Evolutionary conservation across 2,329 filamentous ascomycete species (phyloP), one percentile per base, ranked within the genome.

Genomic region (Knufia petricola): DNA sequence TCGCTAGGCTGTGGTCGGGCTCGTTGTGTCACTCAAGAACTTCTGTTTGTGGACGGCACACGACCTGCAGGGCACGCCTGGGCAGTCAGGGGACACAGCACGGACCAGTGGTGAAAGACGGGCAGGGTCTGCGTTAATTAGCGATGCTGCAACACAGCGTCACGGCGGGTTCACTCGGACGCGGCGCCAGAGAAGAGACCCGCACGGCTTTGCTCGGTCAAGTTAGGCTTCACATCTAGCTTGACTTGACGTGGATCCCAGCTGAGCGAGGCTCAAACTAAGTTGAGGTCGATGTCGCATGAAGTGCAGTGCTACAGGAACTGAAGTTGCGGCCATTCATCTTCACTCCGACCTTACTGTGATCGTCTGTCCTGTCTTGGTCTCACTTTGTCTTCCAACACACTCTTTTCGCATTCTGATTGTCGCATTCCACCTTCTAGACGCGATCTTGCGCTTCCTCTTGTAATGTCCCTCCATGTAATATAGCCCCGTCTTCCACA

Each of bases 321-420:
- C n/a, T n/a, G n/a, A n/a, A n/a, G n/a, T n/a, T 28, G 6, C 26
- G 12, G 26, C 26, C 26, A 28, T 28, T 28, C 21, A 21, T 21
- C 19, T 21, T 21, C 19, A 40, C 10, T 23, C 21, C 8, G 21
- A n/a, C 34, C 4, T 37, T n/a, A n/a, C 34, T 37, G 51, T 57
- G 10, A 36, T 34, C 20, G 23, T 3, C 10, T 43, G 40, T 55
- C n/a, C 19, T 38, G 34, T 13, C 49, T 48, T 20, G 48, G 46
- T 42, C 49, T 49, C 40, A 52, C 53, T 19, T 48, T 42, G 31
- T 24, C 34, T 21, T 43, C 15, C 46, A 34, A 19, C 17, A 23
- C 30, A 31, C 39, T 39, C 28, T 32, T 50, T 42, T 50, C 23
- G 24, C n/a, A n/a, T n/a, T n/a, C n/a, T 20, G 23, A 4, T 20